phyloP scores from a whole-genome alignment of 768 basidiomycete genomes.

The Xerocomellus dryophilus region DNA sequence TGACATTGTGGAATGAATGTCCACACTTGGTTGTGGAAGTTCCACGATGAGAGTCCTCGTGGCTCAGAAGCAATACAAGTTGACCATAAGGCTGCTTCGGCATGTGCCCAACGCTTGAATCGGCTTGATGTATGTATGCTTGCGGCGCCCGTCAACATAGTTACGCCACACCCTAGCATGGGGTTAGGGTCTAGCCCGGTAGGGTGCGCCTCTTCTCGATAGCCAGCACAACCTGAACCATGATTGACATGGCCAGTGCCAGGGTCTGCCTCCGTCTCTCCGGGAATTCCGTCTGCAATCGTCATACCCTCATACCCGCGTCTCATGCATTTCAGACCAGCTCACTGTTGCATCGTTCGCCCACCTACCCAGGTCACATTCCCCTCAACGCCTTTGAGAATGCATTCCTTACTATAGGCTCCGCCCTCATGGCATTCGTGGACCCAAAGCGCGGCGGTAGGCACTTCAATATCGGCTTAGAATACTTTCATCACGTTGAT shows the following conservation, averaged over 20 bases:
- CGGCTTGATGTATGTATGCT: too few relatives aligned
- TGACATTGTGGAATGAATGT: slow-evolving; percentile 21
- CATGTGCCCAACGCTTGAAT: background rate
- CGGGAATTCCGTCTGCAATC: background rate
- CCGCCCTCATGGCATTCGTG: slow-evolving; percentile 74
- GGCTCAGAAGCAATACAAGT: slow-evolving; percentile 15
- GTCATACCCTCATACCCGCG: background rate
- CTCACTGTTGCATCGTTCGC: slow-evolving; percentile 14
- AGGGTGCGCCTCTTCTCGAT: background rate
- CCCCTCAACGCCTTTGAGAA: slow-evolving; percentile 82
- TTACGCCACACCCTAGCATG: slow-evolving; percentile 9
- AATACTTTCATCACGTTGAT: background rate
- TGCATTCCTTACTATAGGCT: slow-evolving; percentile 80
- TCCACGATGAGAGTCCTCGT: slow-evolving; percentile 16
- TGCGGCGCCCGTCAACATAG: background rate
- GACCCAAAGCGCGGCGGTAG: slow-evolving; percentile 84
- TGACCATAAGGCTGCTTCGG: slow-evolving; percentile 2
- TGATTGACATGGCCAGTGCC: background rate
- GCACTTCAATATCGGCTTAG: slow-evolving; percentile 21
- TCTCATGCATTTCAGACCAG: slow-evolving; percentile 16
- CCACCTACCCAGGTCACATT: slow-evolving; percentile 77
- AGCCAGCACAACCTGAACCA: background rate
- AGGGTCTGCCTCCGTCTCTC: background rate
- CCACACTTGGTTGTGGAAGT: slow-evolving; percentile 21
- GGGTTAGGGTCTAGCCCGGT: slow-evolving; percentile 15